Conservation (phyloP, 768 basidiomycete genomes). For the Kwoniella bestiolae region DNA sequence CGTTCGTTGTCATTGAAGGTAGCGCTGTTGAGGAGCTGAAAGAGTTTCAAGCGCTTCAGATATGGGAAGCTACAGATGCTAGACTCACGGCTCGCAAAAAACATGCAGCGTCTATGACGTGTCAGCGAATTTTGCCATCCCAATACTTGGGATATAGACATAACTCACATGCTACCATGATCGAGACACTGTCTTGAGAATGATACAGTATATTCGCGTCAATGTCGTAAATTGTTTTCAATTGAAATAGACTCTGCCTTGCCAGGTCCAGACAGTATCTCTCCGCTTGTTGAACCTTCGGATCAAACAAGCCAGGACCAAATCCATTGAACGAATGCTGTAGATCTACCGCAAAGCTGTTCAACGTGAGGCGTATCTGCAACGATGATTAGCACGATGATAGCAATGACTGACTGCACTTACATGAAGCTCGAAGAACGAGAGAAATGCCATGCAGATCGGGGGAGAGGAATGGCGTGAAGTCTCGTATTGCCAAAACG, state of each 20-base stretch:
- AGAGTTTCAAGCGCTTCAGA: not conserved
- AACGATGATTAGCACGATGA: not conserved
- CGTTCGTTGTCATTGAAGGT: slow-evolving; percentile 10
- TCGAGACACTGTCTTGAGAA: slow-evolving; percentile 29
- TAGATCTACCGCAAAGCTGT: slow-evolving; percentile 26
- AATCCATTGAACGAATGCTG: not conserved
- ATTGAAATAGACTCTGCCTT: slow-evolving; percentile 15
- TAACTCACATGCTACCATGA: slow-evolving; percentile 32
- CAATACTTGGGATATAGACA: not conserved
- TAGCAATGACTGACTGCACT: not conserved
- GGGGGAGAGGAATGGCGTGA: slow-evolving; percentile 1
- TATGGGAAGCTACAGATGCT: not conserved
- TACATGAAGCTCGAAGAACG: slow-evolving; percentile 29
- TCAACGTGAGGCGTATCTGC: slow-evolving; percentile 28
- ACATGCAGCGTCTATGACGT: slow-evolving; percentile 19
- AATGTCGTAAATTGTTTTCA: slow-evolving; percentile 11
- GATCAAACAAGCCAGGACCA: too few relatives aligned
- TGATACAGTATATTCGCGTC: slow-evolving; percentile 20
- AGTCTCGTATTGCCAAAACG: slow-evolving; percentile 22
- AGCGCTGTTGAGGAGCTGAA: slow-evolving; percentile 25
- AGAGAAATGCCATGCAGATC: slow-evolving; percentile 18
- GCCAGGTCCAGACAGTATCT: slow-evolving; percentile 23
- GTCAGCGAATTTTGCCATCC: not conserved
- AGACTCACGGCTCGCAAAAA: slow-evolving; percentile 24
- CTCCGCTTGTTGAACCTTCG: slow-evolving; percentile 8